phyloP scores from a whole-genome alignment of 345 rosid genomes.

The Physaria fendleri region DNA sequence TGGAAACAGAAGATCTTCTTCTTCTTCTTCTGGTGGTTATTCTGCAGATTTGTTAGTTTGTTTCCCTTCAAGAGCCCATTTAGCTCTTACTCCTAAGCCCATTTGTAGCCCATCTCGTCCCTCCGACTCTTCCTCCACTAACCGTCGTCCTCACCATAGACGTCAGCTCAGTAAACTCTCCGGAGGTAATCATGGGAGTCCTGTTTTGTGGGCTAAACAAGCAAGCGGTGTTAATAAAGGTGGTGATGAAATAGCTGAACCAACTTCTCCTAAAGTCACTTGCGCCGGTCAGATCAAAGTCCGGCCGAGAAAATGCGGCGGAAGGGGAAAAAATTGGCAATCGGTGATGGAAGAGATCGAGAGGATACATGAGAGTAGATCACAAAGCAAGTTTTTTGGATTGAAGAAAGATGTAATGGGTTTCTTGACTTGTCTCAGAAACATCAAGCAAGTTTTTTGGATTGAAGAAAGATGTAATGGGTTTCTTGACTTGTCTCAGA shows the following conservation, averaged over 20 bases:
- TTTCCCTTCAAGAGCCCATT: conserved; percentile 78
- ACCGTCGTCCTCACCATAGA: conserved; percentile 39
- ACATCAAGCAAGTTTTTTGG: conserved; percentile 51
- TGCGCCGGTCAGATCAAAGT: conserved; percentile 97
- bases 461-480: conserved; percentile 65
- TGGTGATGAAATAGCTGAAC: conserved; percentile 47
- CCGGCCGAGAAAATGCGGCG: conserved; percentile 41
- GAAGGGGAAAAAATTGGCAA: conserved; percentile 58
- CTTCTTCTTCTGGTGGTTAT: conserved; percentile 47
- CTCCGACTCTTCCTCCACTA: conserved; percentile 40
- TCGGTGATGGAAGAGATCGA: conserved; percentile 76
- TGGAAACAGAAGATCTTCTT: conserved; percentile 35
- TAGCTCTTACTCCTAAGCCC: conserved; percentile 62
- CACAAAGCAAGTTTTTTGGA: conserved; percentile 48
- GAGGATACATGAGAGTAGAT: conserved; percentile 41
- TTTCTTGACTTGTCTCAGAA: conserved; percentile 61
- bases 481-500: conserved; percentile 63
- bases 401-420: conserved; percentile 70
- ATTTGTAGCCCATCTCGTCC: conserved; percentile 63
- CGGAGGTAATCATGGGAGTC: conserved; percentile 33
- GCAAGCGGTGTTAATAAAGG: conserved; percentile 44
- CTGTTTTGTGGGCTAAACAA: conserved; percentile 60
- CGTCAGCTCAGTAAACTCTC: conserved; percentile 37
- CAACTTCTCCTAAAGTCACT: conserved; percentile 85
- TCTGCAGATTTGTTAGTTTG: conserved; percentile 81